Evolutionary conservation across 2,329 filamentous ascomycete genomes (phyloP).

Genomic region (Xylaria sp.): DNA sequence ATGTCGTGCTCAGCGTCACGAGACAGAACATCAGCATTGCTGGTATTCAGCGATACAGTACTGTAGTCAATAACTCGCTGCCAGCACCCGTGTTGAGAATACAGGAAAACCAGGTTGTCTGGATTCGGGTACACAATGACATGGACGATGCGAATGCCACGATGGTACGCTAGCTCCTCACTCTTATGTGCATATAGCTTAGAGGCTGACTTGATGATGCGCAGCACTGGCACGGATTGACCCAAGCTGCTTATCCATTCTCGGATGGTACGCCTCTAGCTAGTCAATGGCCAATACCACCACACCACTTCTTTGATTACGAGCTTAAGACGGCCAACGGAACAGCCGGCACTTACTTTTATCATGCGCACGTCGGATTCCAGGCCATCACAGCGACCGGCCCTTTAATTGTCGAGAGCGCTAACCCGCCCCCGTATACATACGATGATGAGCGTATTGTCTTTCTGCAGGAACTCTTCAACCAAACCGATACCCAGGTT

Average conservation of each 20-base stretch:
- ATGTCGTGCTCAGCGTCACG: constrained; percentile 31
- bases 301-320: constrained; percentile 34
- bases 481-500: constrained; percentile 18
- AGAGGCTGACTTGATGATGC: neutral
- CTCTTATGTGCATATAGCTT: too few relatives aligned
- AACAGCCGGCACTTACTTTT: constrained; percentile 33
- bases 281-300: constrained; percentile 35
- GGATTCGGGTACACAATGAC: constrained; percentile 34
- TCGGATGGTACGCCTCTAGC: constrained; percentile 33
- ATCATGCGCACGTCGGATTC: constrained; percentile 33
- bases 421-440: constrained; percentile 17
- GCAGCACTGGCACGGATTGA: constrained; percentile 35
- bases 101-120: constrained; percentile 25
- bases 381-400: constrained; percentile 32
- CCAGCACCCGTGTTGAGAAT: constrained; percentile 30
- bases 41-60: constrained; percentile 33
- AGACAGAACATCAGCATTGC: constrained; percentile 30
- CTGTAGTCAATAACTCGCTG: constrained; percentile 24
- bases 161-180: constrained; percentile 13
- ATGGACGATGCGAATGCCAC: constrained; percentile 32
- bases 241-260: constrained; percentile 31
- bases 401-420: constrained; percentile 28
- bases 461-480: constrained; percentile 31
- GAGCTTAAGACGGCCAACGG: constrained; percentile 26
- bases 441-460: constrained; percentile 32